phyloP scores from a whole-genome alignment of 106 monocot species.

The Amphibolis antarctica region DNA sequence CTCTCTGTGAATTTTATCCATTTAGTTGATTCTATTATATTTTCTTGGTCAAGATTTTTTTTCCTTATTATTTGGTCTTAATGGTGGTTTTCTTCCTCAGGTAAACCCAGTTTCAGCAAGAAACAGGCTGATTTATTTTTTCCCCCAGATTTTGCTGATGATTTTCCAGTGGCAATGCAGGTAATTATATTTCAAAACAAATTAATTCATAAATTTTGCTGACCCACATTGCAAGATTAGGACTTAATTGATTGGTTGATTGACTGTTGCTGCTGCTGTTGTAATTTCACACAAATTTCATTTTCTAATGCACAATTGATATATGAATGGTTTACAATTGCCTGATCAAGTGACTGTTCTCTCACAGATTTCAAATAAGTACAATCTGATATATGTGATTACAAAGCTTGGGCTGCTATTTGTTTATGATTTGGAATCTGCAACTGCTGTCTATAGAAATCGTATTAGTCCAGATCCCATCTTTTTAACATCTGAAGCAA shows the following conservation, averaged over 20 bases:
- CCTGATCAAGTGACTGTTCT: constrained; percentile 4
- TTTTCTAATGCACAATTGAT: too few species aligned
- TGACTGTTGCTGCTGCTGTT: too few species aligned
- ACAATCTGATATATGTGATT: constrained; percentile 80
- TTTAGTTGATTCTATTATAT: constrained; percentile 1
- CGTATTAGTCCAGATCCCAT: constrained; percentile 97
- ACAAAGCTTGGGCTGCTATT: constrained; percentile 93
- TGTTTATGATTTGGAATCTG: constrained; percentile 93
- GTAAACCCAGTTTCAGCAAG: constrained; percentile 82
- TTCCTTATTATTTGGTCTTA: not conserved
- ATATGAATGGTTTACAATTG: not conserved
- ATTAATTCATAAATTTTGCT: too few species aligned
- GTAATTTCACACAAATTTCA: too few species aligned
- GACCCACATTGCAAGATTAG: too few species aligned
- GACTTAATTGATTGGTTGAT: too few species aligned
- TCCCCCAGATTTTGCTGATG: constrained; percentile 95
- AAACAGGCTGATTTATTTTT: constrained; percentile 98
- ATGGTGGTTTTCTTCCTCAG: constrained; percentile 23
- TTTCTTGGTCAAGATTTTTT: not conserved
- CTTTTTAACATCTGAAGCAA: constrained; percentile 85
- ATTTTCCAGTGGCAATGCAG: constrained; percentile 98
- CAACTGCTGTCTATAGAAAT: constrained; percentile 89
- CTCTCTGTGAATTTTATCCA: not conserved
- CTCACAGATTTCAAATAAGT: constrained; percentile 81
- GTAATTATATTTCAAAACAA: constrained; percentile 14